Evolutionary conservation across 2,329 filamentous ascomycete species (phyloP), one percentile per base, ranked within the genome.

Genomic region (Dryadomyces quercivorus): DNA sequence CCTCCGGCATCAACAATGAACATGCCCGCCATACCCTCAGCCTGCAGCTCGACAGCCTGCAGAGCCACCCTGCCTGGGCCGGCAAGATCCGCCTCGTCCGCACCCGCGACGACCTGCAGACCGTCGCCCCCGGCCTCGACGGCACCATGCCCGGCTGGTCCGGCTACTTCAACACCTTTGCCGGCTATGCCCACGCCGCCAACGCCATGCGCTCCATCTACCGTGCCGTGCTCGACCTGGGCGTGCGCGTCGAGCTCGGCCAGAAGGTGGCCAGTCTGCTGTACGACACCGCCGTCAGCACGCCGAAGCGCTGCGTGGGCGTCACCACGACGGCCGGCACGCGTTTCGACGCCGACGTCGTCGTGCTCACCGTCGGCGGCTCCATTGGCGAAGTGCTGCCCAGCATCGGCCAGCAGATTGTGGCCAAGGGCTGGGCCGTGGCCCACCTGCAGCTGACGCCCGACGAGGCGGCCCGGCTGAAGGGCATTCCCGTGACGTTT

Each of bases 401-500:
- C 0, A 65, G 73, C 16, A 63, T 78, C 1, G 75, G 74, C 2
- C 64, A 63, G 0, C 74, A 77, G 43, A 69, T 80, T 2, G 72
- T 74, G 0, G 81, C 80, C 5, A 77, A 77, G 55, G 75, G 72
- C 0, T 84, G 78, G 76, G 74, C 76, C 0, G 74, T 85, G 1
- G 80, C 76, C 0, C 81, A 84, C 60, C 68, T 84, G 2, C 74
- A 76, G 50, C 70, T 84, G 1, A 80, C 72, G 0, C 70, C 75
- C 6, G 71, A 72, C 0, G 81, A 85, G 63, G 72, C 75, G 0
- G 70, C 73, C 2, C 66, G 66, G 5, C 72, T 85, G 1, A 72
- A 75, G 2, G 76, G 77, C 2, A 78, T 84, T 12, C 81, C 81
- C 0, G 77, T 82, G 0, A 80, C 76, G 0, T 81, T 82, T 52